A percentile compares a stretch with the other conserved stretches of the same genome.
phyloP scores from a whole-genome alignment of 108 stramenopile genomes.

The Epipyxis sp. region DNA sequence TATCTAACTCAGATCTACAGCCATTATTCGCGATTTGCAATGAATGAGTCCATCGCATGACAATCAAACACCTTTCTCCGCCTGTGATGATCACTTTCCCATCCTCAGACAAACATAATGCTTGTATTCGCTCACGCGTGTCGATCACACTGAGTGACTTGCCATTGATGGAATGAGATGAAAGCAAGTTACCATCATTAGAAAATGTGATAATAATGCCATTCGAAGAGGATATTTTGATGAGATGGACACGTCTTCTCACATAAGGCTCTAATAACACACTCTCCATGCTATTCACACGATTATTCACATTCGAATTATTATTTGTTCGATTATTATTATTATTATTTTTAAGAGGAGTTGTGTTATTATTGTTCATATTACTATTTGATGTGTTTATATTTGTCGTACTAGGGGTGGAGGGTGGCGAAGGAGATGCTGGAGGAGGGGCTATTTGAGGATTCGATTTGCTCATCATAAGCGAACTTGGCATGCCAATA shows the following conservation, averaged over 20 bases:
- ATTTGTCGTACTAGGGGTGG: neutral
- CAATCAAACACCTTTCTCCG: slow-evolving; percentile 23
- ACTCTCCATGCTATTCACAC: neutral
- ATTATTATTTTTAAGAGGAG: neutral
- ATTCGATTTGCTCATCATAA: neutral
- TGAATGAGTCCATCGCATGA: slow-evolving; percentile 9
- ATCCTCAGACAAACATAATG: slow-evolving; percentile 23
- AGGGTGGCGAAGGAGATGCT: neutral
- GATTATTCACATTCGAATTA: neutral
- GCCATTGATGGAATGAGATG: slow-evolving; percentile 4
- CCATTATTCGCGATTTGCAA: slow-evolving; percentile 6
- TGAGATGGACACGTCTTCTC: slow-evolving; percentile 1
- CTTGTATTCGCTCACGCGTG: slow-evolving; percentile 9
- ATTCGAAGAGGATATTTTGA: neutral
- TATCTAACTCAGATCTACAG: neutral
- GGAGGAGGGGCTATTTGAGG: neutral
- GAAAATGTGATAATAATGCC: slow-evolving; percentile 20
- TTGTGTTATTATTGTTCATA: neutral
- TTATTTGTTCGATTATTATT: neutral
- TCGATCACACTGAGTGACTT: neutral
- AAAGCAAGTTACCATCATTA: neutral
- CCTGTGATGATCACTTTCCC: slow-evolving; percentile 15
- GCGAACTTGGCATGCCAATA: neutral
- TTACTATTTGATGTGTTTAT: neutral
- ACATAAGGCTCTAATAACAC: neutral